These are phyloP conservation scores for Mucor lusitanicus DNA, from an alignment of 371 early-diverging fungal genomes.

Conservation along the genomic window DNA sequence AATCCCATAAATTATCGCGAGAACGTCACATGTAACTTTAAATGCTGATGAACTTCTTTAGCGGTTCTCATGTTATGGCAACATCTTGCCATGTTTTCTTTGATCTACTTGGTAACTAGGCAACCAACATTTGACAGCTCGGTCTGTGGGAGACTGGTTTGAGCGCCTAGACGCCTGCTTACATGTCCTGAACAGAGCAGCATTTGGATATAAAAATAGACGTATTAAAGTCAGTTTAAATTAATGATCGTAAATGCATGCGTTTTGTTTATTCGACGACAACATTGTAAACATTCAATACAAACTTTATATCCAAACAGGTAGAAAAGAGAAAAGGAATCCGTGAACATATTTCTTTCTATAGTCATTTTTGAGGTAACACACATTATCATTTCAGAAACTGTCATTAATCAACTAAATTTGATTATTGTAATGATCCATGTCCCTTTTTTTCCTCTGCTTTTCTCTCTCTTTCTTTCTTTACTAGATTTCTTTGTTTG, in stretches of 20 bases:
- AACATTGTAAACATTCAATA: not conserved
- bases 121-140: not conserved
- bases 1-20: not conserved
- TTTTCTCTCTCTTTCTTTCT: not conserved
- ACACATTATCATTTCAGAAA: not conserved
- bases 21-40: conserved; percentile 1
- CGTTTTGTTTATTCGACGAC: not conserved
- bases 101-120: not conserved
- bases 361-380: not conserved
- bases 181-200: no score
- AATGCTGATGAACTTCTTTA: not conserved
- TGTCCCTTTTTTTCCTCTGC: not conserved
- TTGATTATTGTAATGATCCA: not conserved
- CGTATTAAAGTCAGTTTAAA: not conserved
- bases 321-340: not conserved
- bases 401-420: not conserved
- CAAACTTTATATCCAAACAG: not conserved
- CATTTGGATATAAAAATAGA: not conserved
- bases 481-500: not conserved
- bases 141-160: no score
- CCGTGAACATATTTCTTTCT: conserved; percentile 2
- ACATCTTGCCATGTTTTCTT: not conserved
- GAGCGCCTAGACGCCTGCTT: no score
- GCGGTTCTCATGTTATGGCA: not conserved
- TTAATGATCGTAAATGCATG: not conserved